Conservation (phyloP, 2,329 filamentous ascomycete species). For the Huntiella omanensis region DNA sequence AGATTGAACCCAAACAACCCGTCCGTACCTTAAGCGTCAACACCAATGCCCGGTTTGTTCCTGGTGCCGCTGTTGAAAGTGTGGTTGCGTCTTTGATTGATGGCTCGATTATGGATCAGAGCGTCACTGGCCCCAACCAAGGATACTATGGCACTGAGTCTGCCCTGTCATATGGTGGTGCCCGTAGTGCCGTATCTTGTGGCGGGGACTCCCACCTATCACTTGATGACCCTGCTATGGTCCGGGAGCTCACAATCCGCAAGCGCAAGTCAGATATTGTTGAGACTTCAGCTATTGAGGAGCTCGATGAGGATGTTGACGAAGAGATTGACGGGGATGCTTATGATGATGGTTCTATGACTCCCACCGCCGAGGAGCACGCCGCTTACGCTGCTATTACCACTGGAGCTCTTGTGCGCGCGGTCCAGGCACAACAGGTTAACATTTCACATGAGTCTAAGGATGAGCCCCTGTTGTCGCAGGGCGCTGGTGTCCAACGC, state of each 20-base stretch:
- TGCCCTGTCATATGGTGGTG: constrained; percentile 5
- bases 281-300: neutral
- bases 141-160: constrained; percentile 8
- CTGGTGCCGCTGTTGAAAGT: constrained; percentile 62
- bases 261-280: constrained; percentile 5
- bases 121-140: constrained; percentile 32
- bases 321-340: neutral
- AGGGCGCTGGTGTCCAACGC: constrained; percentile 31
- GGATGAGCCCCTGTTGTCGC: constrained; percentile 13
- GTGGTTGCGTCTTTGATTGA: constrained; percentile 74
- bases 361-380: constrained; percentile 34
- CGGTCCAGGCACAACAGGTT: constrained; percentile 28
- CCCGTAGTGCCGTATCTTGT: constrained; percentile 12
- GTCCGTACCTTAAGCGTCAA: constrained; percentile 55
- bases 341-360: constrained; percentile 17
- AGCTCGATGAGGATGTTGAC: neutral
- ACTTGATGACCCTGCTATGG: constrained; percentile 15
- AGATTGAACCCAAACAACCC: constrained; percentile 47
- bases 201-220: constrained; percentile 23
- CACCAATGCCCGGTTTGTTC: constrained; percentile 60
- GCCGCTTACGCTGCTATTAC: constrained; percentile 29
- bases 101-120: constrained; percentile 50
- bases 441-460: constrained; percentile 14
- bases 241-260: constrained; percentile 9
- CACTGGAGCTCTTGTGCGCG: constrained; percentile 33